Conservation (phyloP, 2,329 filamentous ascomycete genomes). For the Allantophomopsis cytisporea region DNA sequence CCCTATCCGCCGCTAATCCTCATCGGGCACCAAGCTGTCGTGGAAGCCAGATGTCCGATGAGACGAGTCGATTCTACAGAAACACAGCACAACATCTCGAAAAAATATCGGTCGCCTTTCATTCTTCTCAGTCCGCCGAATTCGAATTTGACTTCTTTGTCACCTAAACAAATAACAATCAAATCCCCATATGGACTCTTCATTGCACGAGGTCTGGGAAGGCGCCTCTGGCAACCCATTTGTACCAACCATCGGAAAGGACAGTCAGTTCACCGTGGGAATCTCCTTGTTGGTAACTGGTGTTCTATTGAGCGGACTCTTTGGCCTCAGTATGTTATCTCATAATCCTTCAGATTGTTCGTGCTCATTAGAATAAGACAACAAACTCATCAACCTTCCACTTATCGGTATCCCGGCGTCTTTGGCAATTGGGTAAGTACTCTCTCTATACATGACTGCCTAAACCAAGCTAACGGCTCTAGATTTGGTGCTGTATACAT, state of each 20-base stretch:
- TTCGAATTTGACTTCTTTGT: too few species aligned
- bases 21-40: too few species aligned
- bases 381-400: constrained; percentile 51
- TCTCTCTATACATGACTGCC: neutral
- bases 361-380: too few species aligned
- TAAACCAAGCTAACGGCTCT: constrained; percentile 6
- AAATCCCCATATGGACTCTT: constrained; percentile 49
- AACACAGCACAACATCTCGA: too few species aligned
- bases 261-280: constrained; percentile 70
- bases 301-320: constrained; percentile 61
- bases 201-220: constrained; percentile 85
- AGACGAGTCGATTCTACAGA: too few species aligned
- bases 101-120: too few species aligned
- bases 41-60: too few species aligned
- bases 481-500: constrained; percentile 94
- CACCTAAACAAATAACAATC: too few species aligned
- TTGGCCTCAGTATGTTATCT: constrained; percentile 62
- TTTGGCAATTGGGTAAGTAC: constrained; percentile 71
- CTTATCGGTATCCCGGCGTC: constrained; percentile 78
- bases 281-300: constrained; percentile 63
- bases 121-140: too few species aligned
- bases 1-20: too few species aligned
- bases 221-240: constrained; percentile 81
- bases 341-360: neutral
- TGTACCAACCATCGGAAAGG: constrained; percentile 66